Base-by-base conservation (phyloP, 371 early-diverging fungal species). In the Blakeslea trispora region DNA sequence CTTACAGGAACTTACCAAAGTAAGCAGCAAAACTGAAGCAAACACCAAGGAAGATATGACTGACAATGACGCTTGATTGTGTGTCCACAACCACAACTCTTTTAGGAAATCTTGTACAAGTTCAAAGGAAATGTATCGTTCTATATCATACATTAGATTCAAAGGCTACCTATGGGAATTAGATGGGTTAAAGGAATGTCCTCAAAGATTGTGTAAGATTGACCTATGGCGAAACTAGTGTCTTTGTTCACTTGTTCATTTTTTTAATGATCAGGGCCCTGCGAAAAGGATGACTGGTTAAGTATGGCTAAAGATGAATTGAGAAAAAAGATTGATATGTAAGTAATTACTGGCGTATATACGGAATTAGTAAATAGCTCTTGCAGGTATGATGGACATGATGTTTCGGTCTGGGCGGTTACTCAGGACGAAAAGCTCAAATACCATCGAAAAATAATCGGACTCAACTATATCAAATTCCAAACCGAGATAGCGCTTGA, bases 91-190 rank as follows among this genome's bases (percentile, higher is more conserved):
- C n/a, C n/a, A 24, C 8, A 44, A 5, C 10, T 22, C 3, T 32
- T 42, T 41, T 21, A 11, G 21, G 10, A 4, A n/a, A 21, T 32
- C 34, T n/a, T n/a, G n/a, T n/a, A 61, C n/a, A n/a, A 13, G 22
- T 14, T 18, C 23, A 21, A 21, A 10, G 5, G 56, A 63, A n/a
- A 66, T 63, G 15, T 78, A 69, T 34, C 78, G 78, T 47, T 70
- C 68, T 44, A 61, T 73, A 4, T 62, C 66, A 13, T 77, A 64
- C 55, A 61, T 81, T 1, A 54, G 59, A 14, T 35, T 48, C 10
- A 59, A 69, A 48, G 81, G 81, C 4, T 50, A 59, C 49, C 39
- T 77, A 49, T 77, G 74, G 75, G 81, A 81, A 48, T 52, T 80
- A 18, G 81, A 81, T 47, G 76, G 78, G n/a, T 59, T 81, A 8